Evolutionary conservation across 768 basidiomycete species (phyloP), one percentile per base, ranked within the genome.

Genomic region (Pleurotus djamor): DNA sequence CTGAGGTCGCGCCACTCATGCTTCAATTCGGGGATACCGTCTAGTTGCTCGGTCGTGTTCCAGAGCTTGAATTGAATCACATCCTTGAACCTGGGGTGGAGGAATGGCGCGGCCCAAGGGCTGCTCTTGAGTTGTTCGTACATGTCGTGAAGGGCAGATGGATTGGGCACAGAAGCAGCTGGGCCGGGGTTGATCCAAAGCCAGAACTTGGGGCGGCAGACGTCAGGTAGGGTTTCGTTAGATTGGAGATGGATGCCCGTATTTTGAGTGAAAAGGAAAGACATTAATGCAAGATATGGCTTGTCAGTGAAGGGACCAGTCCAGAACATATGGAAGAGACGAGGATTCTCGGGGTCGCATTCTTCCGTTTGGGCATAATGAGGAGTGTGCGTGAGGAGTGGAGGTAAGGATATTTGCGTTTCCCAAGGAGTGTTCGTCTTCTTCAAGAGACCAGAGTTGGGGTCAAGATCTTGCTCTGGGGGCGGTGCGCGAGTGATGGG

Each of bases 11-110:
- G 78, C 95, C 96, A 97, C 63, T 94, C 93, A 60, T 94, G 85
- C 69, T 87, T 87, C 60, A 96, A 82, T 71, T 98, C 96, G 2
- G 87, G 81, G 0, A 95, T 78, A 7, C 87, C 89, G 67, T 97
- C 94, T 14, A 98, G 81, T 71, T 95, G 94, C 67, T 97, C 94
- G 0, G 95, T 97, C 10, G 96, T 96, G 69, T 98, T 97, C 96
- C 96, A 98, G 65, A 96, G 76, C 72, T 88, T 91, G 83, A 98
- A 98, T 66, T 88, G 86, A 69, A 96, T 89, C 44, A 92, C 87
- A 57, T 92, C 89, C 67, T 87, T 84, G 79, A 96, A 96, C 38
- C 94, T 80, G 4, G 86, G 87, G 69, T 97, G 92, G 48, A 97
- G 74, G 81, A 98, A 94, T 0, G 95, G 94, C 0, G 91, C 84